phyloP scores from a whole-genome alignment of 2,329 filamentous ascomycete genomes.

The Dothideomycetes sp. region DNA sequence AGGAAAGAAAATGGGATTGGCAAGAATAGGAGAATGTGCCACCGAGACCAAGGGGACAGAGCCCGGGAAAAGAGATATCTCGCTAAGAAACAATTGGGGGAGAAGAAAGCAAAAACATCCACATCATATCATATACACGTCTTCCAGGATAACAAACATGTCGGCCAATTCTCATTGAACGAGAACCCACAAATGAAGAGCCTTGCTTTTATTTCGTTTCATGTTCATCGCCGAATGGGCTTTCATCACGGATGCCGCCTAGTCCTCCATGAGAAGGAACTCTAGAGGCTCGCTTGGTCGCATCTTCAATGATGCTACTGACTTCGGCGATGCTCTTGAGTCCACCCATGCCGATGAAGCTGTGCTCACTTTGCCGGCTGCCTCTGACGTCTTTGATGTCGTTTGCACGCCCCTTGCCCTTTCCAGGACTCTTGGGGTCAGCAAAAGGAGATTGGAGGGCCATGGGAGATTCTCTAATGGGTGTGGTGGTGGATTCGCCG shows the following conservation, averaged over 20 bases:
- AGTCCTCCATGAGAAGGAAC: slow-evolving; percentile 17
- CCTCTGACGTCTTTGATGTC: background rate
- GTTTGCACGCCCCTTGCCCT: background rate
- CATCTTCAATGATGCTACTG: slow-evolving; percentile 36
- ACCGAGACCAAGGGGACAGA: too few species aligned
- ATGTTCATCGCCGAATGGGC: slow-evolving; percentile 23
- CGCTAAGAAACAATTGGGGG: background rate
- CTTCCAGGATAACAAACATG: too few species aligned
- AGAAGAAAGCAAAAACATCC: background rate
- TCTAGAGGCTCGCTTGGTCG: slow-evolving; percentile 26
- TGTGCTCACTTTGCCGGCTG: background rate
- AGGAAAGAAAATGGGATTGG: too few species aligned
- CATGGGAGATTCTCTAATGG: background rate
- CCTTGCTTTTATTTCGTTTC: slow-evolving; percentile 10
- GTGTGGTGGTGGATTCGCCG: background rate
- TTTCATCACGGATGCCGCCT: slow-evolving; percentile 17
- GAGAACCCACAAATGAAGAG: background rate
- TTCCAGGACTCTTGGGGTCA: background rate
- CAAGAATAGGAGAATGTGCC: too few species aligned
- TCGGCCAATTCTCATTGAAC: background rate
- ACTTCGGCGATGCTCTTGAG: slow-evolving; percentile 11
- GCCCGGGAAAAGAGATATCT: too few species aligned
- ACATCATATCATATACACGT: background rate
- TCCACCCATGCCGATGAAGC: slow-evolving; percentile 12
- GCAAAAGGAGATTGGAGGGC: background rate